These are phyloP conservation scores for Pseudoperonospora humuli DNA, from an alignment of 352 stramenopile genomes.

Conservation along the genomic window DNA sequence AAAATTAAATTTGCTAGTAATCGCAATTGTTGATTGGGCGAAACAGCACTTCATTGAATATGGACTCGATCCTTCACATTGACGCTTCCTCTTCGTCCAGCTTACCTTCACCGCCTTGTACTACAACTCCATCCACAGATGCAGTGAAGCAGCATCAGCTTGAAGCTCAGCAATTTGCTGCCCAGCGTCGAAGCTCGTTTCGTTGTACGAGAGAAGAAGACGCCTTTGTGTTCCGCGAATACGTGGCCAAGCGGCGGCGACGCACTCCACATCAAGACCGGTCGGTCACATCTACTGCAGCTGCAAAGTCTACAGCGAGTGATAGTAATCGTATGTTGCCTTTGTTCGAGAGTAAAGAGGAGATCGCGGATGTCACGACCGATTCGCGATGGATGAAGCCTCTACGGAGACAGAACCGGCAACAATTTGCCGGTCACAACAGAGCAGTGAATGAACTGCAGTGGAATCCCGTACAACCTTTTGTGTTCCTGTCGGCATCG, in stretches of 20 bases:
- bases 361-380: neutral
- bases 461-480: conserved; percentile 30
- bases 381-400: neutral
- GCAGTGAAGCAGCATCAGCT: neutral
- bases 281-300: neutral
- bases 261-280: neutral
- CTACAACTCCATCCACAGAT: neutral
- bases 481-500: conserved; percentile 47
- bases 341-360: conserved; percentile 1
- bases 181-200: neutral
- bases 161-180: conserved; percentile 1
- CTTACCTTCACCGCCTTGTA: neutral
- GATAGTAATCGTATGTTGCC: neutral
- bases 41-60: neutral
- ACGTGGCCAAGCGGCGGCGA: conserved; percentile 18
- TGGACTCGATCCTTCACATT: conserved; percentile 15
- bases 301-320: neutral
- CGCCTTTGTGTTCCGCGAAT: conserved; percentile 27
- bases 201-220: conserved; percentile 12
- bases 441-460: conserved; percentile 31
- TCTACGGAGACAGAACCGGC: conserved; percentile 4
- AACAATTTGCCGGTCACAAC: conserved; percentile 22
- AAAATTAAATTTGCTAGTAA: neutral
- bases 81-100: conserved; percentile 9
- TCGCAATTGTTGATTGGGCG: neutral